phyloP scores from a whole-genome alignment of 495 filamentous ascomycete species.

The Neurospora tetrasperma region DNA sequence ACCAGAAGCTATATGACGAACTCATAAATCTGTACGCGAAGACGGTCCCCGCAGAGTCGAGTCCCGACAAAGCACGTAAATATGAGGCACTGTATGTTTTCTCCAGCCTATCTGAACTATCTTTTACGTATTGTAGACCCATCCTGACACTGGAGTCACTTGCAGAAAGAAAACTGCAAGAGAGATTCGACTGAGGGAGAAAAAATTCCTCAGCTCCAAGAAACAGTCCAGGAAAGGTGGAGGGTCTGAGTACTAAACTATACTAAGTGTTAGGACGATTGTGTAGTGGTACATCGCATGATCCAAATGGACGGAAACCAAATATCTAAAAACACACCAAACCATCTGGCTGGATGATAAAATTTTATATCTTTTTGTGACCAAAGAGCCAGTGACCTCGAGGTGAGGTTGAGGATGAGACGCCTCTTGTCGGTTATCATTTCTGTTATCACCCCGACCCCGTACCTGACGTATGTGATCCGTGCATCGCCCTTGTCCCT shows the following conservation, averaged over 20 bases:
- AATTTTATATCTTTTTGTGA: background rate
- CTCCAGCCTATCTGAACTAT: background rate
- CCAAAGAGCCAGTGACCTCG: too few relatives aligned
- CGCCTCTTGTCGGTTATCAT: background rate
- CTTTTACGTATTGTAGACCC: background rate
- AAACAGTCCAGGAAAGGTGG: constrained; percentile 56
- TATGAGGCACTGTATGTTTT: constrained; percentile 29
- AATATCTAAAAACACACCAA: background rate
- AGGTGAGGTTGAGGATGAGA: background rate
- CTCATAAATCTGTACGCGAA: constrained; percentile 54
- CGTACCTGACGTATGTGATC: background rate
- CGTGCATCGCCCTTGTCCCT: background rate
- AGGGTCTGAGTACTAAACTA: constrained; percentile 5
- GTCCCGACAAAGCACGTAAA: constrained; percentile 28
- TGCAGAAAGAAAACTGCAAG: constrained; percentile 61
- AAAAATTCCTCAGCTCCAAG: constrained; percentile 73
- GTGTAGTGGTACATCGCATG: background rate
- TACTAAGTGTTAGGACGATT: background rate
- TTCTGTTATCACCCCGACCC: background rate
- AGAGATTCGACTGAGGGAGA: constrained; percentile 55
- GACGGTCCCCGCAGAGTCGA: constrained; percentile 29
- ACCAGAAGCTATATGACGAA: constrained; percentile 31
- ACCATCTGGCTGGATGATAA: background rate
- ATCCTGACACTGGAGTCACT: constrained; percentile 1
- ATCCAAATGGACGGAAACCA: background rate